phyloP scores from a whole-genome alignment of 208 protist genomes.

The Acanthamoeba divionensis region DNA sequence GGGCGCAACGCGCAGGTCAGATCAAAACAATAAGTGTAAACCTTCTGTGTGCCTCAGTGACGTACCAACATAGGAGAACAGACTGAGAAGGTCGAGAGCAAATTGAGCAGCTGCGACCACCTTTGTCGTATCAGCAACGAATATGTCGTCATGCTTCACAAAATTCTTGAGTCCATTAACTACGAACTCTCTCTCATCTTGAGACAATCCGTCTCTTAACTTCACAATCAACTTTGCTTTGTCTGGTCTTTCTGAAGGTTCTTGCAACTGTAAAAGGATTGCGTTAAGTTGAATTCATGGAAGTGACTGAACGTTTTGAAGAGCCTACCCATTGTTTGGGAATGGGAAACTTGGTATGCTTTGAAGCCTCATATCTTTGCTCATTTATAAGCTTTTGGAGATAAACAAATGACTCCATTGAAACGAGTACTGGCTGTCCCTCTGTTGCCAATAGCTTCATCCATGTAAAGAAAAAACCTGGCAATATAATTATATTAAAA shows the following conservation, averaged over 20 bases:
- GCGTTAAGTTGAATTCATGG: too few species aligned
- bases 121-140: constrained; percentile 40
- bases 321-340: neutral
- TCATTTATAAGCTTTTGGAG: too few species aligned
- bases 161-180: constrained; percentile 85
- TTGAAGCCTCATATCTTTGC: too few species aligned
- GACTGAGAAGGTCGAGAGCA: constrained; percentile 82
- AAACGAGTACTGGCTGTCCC: constrained; percentile 79
- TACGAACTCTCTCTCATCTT: constrained; percentile 74
- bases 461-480: constrained; percentile 82
- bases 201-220: constrained; percentile 66
- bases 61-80: constrained; percentile 90
- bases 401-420: constrained; percentile 63
- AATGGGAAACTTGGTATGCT: too few species aligned
- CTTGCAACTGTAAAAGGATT: neutral
- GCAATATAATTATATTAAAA: too few species aligned
- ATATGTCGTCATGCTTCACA: constrained; percentile 67
- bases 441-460: constrained; percentile 57
- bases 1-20: neutral
- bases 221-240: constrained; percentile 80
- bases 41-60: neutral
- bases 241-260: neutral
- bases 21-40: constrained; percentile 19
- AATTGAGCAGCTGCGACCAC: constrained; percentile 4
- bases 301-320: neutral